A percentile compares a stretch with the other conserved stretches of the same genome.
Evolutionary conservation across 2,329 filamentous ascomycete genomes (phyloP).

Genomic region (Diaporthe vexans): DNA sequence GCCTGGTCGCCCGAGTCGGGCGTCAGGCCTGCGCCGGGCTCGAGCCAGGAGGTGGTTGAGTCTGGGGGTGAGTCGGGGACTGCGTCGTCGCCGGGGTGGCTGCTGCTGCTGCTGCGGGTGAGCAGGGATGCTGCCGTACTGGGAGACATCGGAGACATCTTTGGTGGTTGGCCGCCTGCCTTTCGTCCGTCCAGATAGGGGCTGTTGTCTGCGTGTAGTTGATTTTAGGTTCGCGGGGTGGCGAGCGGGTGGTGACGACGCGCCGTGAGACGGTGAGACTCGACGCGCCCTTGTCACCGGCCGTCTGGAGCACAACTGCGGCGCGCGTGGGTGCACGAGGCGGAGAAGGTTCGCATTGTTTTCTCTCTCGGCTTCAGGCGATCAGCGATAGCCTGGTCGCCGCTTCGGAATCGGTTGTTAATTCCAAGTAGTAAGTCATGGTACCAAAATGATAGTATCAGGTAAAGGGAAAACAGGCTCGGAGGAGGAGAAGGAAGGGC

Average conservation of each 20-base stretch:
- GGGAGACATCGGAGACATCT: constrained; percentile 6
- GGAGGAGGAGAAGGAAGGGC: not conserved
- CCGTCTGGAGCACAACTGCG: constrained; percentile 8
- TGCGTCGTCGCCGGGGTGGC: not conserved
- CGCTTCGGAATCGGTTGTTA: not conserved
- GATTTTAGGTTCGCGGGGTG: not conserved
- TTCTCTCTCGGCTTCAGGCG: not conserved
- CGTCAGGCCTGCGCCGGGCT: constrained; percentile 23
- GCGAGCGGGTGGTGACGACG: not conserved
- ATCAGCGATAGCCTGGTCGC: not conserved
- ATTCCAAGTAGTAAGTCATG: not conserved
- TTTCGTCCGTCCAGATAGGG: too few relatives aligned
- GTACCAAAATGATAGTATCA: too few relatives aligned
- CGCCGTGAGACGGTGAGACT: constrained; percentile 5
- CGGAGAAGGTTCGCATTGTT: constrained; percentile 9
- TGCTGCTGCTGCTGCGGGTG: not conserved
- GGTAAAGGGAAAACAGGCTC: not conserved
- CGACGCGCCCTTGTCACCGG: constrained; percentile 7
- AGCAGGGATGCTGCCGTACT: not conserved
- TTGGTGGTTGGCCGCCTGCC: not conserved
- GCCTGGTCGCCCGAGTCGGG: constrained; percentile 16
- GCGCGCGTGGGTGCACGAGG: not conserved
- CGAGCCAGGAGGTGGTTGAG: constrained; percentile 1
- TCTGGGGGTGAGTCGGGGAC: not conserved
- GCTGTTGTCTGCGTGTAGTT: too few relatives aligned